A percentile compares a stretch with the other conserved stretches of the same genome.
Conservation (phyloP, 805 yeast species). For the Yarrowia sp. region DNA sequence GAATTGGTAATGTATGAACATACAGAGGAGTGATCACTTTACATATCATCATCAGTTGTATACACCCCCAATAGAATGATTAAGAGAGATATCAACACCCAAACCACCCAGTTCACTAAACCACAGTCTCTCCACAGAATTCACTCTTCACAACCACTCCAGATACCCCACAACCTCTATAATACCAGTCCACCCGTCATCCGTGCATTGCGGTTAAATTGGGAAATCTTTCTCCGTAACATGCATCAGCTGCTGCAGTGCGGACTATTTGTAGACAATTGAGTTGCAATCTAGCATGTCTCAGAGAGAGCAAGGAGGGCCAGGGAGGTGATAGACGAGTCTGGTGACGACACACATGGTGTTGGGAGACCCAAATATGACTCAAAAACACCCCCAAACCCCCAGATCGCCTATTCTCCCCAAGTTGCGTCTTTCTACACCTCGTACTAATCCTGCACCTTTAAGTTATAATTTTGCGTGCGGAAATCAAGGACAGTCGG, state of each 20-base stretch:
- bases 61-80: too few relatives aligned
- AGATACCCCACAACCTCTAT: not conserved
- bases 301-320: not conserved
- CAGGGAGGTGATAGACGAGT: too few relatives aligned
- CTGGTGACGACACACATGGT: not conserved
- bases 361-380: not conserved
- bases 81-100: too few relatives aligned
- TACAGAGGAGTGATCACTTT: too few relatives aligned
- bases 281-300: slow-evolving; percentile 5
- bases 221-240: slow-evolving; percentile 1
- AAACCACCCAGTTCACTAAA: not conserved
- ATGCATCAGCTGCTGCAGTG: not conserved
- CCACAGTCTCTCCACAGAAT: not conserved
- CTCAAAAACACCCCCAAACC: too few relatives aligned
- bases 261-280: not conserved
- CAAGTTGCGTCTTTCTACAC: too few relatives aligned
- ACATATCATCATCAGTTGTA: too few relatives aligned
- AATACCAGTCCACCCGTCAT: not conserved
- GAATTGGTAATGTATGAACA: too few relatives aligned
- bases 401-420: too few relatives aligned
- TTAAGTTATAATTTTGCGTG: not conserved
- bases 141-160: not conserved
- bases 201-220: not conserved
- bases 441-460: not conserved
- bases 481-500: not conserved